Evolutionary conservation across 2,329 filamentous ascomycete species (phyloP), one percentile per base, ranked within the genome.

Genomic region (Trichoderma semiorbis): DNA sequence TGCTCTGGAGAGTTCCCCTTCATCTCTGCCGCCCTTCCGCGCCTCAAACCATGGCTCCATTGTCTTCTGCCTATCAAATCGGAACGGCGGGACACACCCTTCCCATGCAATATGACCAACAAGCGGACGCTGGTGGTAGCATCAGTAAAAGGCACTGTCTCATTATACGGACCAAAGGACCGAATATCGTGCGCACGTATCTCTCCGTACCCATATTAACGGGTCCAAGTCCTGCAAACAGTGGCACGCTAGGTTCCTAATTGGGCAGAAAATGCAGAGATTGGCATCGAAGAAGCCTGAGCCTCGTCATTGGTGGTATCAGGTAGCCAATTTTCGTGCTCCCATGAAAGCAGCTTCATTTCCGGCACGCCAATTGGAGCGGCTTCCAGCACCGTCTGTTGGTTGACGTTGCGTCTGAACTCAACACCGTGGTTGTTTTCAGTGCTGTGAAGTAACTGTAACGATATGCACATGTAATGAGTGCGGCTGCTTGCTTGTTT

Each of bases 161-260:
- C 47, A 68, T 39, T 60, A 36, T 69, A 61, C 57, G 39, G 57
- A 28, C 28, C 57, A 69, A 69, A 69, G 67, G 67, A 62, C 67
- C 67, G 67, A 69, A 61, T 69, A 62, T 62, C 36, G 57, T 39
- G 36, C 65, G 65, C 53, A 68, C 53, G 53, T 30, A 68, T 68
- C 53, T 43, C 55, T 34, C 53, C 24, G 66, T 69, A 53, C 39
- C 67, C 57, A 69, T 69, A 61, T 62, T 53, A 69, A 61, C 18
- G 66, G 65, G 53, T n/a, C 65, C 21, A 28, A 47, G 36, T 60
- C 65, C 65, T 58, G 65, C 65, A 68, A 30, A 43, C 16, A 30
- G 65, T 18, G 39, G 36, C 66, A 30, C 14, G 14, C 66, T n/a
- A 62, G 43, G 28, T 50, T 69, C 30, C 39, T 53, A 62, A 62